Base-by-base conservation (phyloP, 2,329 filamentous ascomycete genomes). In the Elsinoe perseae region DNA sequence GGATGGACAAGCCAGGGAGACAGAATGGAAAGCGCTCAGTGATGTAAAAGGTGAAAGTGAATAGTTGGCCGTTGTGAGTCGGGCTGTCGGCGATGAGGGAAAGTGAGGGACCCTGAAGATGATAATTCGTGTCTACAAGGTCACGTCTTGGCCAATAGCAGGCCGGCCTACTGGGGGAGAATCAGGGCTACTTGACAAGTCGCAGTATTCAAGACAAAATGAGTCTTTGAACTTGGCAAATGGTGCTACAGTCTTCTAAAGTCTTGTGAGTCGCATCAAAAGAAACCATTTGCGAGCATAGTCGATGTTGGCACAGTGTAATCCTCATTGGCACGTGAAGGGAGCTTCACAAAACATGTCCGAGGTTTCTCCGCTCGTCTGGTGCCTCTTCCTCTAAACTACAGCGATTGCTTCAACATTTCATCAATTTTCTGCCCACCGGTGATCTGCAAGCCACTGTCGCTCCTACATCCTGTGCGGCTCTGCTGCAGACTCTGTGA, bases 111-210 rank as follows among this genome's bases (percentile, higher is more conserved):
- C 38, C 40, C 36, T 46, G 36, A 36, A 23, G 53, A 44, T 56
- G 27, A 46, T 40, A 56, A 56, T 56, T 56, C 53, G 53, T 56
- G 53, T 56, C 38, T 38, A 30, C 34, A 55, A 55, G 25, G 14
- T 30, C 44, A 50, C 44, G 28, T 30, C 44, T 50, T 50, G 44
- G 44, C 44, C 25, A 50, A 34, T 34, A 8, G 16, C 44, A 34
- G 28, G 21, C 28, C 23, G 12, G 28, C 23, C 28, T 32, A 30
- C 25, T 16, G 23, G 14, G 27, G 4, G 32, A 50, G 20, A 50
- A 30, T 8, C 25, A 50, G 44, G 40, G 40, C 40, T 44, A 23
- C 23, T 44, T 18, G 25, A 12, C 40, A 44, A 18, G 20, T 44
- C 25, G 9, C 21, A 23, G 1, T 4, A 44, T 23, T 23, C 12